Conservation (phyloP, 805 yeast species). For the Wickerhamiella qilinensis region DNA sequence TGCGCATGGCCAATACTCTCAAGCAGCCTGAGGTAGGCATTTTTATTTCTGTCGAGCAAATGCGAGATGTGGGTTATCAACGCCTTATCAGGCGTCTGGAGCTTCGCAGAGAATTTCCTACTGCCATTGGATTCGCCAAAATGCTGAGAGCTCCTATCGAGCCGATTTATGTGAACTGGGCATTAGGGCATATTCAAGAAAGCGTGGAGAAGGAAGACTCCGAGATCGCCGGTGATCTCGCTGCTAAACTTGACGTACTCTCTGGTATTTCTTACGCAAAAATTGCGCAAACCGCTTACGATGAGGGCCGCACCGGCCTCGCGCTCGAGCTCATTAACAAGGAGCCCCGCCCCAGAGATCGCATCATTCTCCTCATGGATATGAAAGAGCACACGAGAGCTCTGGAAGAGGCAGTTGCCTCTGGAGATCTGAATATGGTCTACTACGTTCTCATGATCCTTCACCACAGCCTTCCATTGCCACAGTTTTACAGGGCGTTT, state of each 20-base stretch:
- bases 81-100: slow-evolving; percentile 40
- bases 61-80: slow-evolving; percentile 36
- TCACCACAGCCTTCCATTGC: slow-evolving; percentile 35
- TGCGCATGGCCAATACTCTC: slow-evolving; percentile 56
- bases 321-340: slow-evolving; percentile 51
- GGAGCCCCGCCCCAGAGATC: slow-evolving; percentile 47
- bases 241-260: slow-evolving; percentile 28
- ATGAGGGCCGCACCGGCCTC: slow-evolving; percentile 63
- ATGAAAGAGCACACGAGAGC: slow-evolving; percentile 64
- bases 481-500: slow-evolving; percentile 55
- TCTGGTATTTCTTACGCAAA: slow-evolving; percentile 38
- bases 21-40: slow-evolving; percentile 51
- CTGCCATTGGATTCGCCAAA: slow-evolving; percentile 47
- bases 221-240: slow-evolving; percentile 35
- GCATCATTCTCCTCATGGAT: slow-evolving; percentile 45
- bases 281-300: slow-evolving; percentile 49
- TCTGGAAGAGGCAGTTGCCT: slow-evolving; percentile 44
- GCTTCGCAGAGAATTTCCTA: slow-evolving; percentile 39
- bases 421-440: slow-evolving; percentile 44
- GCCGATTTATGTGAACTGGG: slow-evolving; percentile 62
- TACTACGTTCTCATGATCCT: slow-evolving; percentile 40
- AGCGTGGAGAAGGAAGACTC: slow-evolving; percentile 34
- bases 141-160: slow-evolving; percentile 32
- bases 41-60: slow-evolving; percentile 45
- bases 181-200: slow-evolving; percentile 49